Percentiles rank a stretch among this genome's conserved stretches.
Conservation (phyloP, 2,329 filamentous ascomycete genomes). For the Clonostachys rosea region DNA sequence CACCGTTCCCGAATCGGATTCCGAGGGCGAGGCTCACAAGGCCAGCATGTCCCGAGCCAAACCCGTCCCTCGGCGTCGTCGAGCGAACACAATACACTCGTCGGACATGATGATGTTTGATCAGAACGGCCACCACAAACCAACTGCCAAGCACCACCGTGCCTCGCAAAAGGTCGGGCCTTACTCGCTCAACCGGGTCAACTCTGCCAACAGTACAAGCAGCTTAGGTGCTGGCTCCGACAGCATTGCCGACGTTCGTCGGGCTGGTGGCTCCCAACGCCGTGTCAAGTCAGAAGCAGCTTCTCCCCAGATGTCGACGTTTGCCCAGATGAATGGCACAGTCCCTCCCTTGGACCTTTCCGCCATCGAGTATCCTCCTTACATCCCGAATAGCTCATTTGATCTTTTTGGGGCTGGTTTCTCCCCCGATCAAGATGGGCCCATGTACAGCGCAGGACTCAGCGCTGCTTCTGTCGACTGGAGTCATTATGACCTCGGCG, state of each 20-base stretch:
- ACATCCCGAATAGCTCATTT: conserved; percentile 27
- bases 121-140: conserved; percentile 60
- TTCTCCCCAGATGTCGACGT: conserved; percentile 50
- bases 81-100: conserved; percentile 59
- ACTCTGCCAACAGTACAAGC: conserved; percentile 49
- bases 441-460: conserved; percentile 58
- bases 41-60: conserved; percentile 27
- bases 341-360: conserved; percentile 56
- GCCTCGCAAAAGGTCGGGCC: conserved; percentile 58
- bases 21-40: conserved; percentile 37
- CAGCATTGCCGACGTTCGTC: conserved; percentile 13
- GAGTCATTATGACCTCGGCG: conserved; percentile 39
- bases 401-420: conserved; percentile 46
- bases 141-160: conserved; percentile 56
- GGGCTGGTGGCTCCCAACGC: conserved; percentile 30
- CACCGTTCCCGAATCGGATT: conserved; percentile 60
- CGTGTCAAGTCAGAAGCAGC: conserved; percentile 57
- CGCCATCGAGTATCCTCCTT: conserved; percentile 45
- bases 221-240: conserved; percentile 28
- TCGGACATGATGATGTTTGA: conserved; percentile 56
- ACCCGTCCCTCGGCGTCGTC: conserved; percentile 40
- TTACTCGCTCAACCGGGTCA: conserved; percentile 55
- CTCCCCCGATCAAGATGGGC: conserved; percentile 46
- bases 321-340: conserved; percentile 46
- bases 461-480: conserved; percentile 46